Evolutionary conservation across 108 stramenopile genomes (phyloP), one percentile per base, ranked within the genome.

Genomic region (Cyclotella kingstonii): DNA sequence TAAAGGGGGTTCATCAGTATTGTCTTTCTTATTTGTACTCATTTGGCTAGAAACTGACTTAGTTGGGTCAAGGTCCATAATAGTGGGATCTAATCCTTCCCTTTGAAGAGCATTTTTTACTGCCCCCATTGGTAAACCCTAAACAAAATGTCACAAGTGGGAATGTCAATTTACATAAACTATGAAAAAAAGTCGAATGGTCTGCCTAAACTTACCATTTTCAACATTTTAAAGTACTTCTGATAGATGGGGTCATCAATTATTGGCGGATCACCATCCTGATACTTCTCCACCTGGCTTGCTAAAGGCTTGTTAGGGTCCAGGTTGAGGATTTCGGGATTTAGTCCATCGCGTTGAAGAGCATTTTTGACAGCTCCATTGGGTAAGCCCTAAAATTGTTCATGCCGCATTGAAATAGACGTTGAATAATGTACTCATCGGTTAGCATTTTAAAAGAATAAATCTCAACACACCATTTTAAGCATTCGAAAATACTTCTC

Each of bases 151-250:
- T 54, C 42, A 62, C 52, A 45, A 51, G 3, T n/a, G n/a, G n/a
- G n/a, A n/a, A n/a, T n/a, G n/a, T n/a, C n/a, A n/a, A n/a, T n/a
- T n/a, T n/a, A n/a, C n/a, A n/a, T n/a, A n/a, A n/a, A n/a, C n/a
- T n/a, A n/a, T n/a, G n/a, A 30, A 28, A 12, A 27, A 7, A 36
- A 36, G 11, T 9, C 11, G 7, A 11, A 7, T 36, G 9, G 36
- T 36, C 11, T 11, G 11, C 7, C 36, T 9, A 36, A 11, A 15
- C 70, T 57, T 30, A 63, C 61, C 71, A 87, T 81, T 50, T 67
- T 61, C 10, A 85, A 55, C 87, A 88, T 91, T 60, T 81, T 84
- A 46, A 81, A 82, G 51, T 84, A 95, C 47, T 91, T 91, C 15
- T 52, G 53, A 56, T 87, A 91, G 21, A 69, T 72, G 4, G 82